phyloP scores from a whole-genome alignment of 1,284 basidiomycete genomes.

The Cutaneotrichosporon arboriforme region DNA sequence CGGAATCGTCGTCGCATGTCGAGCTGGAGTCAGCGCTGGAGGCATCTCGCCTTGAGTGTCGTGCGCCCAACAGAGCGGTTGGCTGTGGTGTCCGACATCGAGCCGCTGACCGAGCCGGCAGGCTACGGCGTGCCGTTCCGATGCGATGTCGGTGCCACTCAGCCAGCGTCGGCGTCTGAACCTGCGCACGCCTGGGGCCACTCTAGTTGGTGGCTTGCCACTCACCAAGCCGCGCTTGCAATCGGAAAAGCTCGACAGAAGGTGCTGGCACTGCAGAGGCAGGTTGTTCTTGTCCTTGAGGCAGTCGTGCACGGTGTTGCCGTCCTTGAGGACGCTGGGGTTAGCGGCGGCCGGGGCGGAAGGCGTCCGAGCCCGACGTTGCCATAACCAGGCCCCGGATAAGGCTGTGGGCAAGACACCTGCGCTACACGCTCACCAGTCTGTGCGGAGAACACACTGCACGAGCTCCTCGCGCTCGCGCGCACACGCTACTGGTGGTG shows the following conservation, averaged over 20 bases:
- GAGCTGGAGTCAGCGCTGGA: conserved; percentile 28
- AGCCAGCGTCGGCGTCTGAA: too few relatives aligned
- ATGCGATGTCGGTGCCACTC: too few relatives aligned
- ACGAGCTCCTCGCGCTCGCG: conserved; percentile 41
- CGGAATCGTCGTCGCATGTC: conserved; percentile 47
- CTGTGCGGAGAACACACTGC: conserved; percentile 41
- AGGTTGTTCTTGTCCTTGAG: conserved; percentile 37
- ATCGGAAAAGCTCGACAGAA: conserved; percentile 42
- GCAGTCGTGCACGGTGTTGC: conserved; percentile 41
- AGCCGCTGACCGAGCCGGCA: too few relatives aligned
- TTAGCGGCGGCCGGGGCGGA: too few relatives aligned
- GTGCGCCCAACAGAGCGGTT: too few relatives aligned
- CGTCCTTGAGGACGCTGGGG: conserved; percentile 38
- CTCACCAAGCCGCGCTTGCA: conserved; percentile 48
- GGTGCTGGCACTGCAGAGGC: conserved; percentile 44
- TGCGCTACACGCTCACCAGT: conserved; percentile 48
- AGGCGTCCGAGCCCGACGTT: too few relatives aligned
- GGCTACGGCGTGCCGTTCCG: too few relatives aligned
- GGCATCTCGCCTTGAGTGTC: too few relatives aligned
- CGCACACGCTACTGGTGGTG: conserved; percentile 27
- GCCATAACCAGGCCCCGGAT: too few relatives aligned
- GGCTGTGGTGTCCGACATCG: too few relatives aligned
- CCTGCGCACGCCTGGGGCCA: too few relatives aligned
- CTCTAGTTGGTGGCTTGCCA: conserved; percentile 6
- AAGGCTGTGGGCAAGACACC: too few relatives aligned